Evolutionary conservation across 345 rosid species (phyloP).

Genomic region (Passiflora organensis): DNA sequence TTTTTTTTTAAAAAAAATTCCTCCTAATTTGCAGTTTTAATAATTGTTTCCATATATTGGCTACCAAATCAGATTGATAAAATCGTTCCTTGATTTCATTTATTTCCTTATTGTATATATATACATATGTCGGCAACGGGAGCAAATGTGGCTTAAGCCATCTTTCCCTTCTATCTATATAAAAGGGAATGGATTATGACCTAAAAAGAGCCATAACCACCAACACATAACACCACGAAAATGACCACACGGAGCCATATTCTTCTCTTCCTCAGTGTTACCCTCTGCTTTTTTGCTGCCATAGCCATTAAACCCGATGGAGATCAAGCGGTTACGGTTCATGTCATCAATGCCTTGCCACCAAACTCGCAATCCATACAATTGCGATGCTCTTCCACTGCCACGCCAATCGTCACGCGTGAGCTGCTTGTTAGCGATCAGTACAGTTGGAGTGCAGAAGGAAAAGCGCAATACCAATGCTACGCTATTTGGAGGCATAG

Average conservation of each 20-base stretch:
- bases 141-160: too few relatives aligned
- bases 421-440: background rate
- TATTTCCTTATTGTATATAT: too few relatives aligned
- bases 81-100: background rate
- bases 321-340: background rate
- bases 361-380: background rate
- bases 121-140: too few relatives aligned
- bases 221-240: background rate
- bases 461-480: background rate
- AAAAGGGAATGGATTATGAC: background rate
- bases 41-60: too few relatives aligned
- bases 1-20: too few relatives aligned
- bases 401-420: background rate
- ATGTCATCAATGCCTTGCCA: slow-evolving; percentile 1
- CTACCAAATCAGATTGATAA: background rate
- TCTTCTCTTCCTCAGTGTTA: background rate
- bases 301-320: background rate
- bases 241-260: background rate
- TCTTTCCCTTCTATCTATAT: too few relatives aligned
- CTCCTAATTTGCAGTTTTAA: too few relatives aligned
- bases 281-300: background rate
- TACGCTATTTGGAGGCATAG: background rate
- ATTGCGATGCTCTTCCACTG: background rate
- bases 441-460: background rate
- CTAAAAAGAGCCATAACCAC: background rate